Base-by-base conservation (phyloP, 2,329 filamentous ascomycete genomes). In the Amylocarpus encephaloides region DNA sequence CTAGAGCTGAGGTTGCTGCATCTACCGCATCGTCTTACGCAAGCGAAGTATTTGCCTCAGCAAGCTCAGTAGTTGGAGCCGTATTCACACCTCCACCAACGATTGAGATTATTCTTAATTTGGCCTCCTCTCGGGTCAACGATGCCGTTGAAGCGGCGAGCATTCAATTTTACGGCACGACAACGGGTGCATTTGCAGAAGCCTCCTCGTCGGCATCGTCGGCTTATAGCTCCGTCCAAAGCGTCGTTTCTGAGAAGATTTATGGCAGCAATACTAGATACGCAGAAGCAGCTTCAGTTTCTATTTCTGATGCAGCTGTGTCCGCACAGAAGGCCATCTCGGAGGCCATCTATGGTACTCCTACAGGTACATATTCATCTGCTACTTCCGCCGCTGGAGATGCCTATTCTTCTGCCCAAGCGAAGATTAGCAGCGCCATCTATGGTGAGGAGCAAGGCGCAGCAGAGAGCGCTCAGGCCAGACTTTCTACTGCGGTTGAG, bases 141-240 rank as follows among this genome's bases (percentile, higher is more conserved):
- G 69, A 75, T 18, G 79, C 76, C n/a, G 75, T 84, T 6, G 73
- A 77, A 41, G 79, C 77, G 39, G 80, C 78, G 1, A 80, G 74
- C 41, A 64, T 72, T 10, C 77, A 79, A 41, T 65, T 81, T 15
- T 82, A 83, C 57, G 80, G 79, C 38, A 74, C 75, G 1, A 66
- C 69, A 16, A 79, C 78, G 61, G 75, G 77, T 26, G 67, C 68
- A 2, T 68, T 71, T 26, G 79, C 82, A 59, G 68, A 78, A 60
- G 77, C 74, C 2, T 76, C 74, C 16, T 73, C 74, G 19, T 75
- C 74, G 12, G 75, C 74, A 2, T 72, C 73, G 3, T 75, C 73
- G 46, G 75, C 73, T 3, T 79, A 78, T 59, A 71, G 70, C 13
- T 74, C 73, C 2, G 73, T 71, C 4, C 70, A 71, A 40, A 71